Base-by-base conservation (phyloP, 2,329 filamentous ascomycete species). In the Cytospora mali region DNA sequence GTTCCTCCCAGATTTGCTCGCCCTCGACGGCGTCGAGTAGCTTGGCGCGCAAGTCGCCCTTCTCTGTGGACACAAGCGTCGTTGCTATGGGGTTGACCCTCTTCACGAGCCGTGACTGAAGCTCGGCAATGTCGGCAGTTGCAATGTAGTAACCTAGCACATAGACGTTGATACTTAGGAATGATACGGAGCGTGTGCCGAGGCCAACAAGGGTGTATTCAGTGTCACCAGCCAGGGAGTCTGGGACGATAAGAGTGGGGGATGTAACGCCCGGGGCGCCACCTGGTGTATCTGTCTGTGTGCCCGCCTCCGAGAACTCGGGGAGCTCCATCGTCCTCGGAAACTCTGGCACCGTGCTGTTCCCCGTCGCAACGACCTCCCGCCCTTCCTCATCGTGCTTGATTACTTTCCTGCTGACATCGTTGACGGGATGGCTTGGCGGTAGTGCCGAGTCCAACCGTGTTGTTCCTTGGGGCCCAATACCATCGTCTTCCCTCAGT, bases 71-170 rank as follows among this genome's bases (percentile, higher is more conserved):
- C 18, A 97, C 91, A 13, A 97, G 82, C 0, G 93, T 92, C 0
- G 92, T 96, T 2, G 93, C 94, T 3, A 87, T 79, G 0, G 88
- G 84, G 72, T 92, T 92, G 69, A 96, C 85, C 66, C 87, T 87
- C 72, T 88, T 88, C 65, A 96, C 84, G 31, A 98, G 83, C 51
- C 87, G 85, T 68, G 84, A 82, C 76, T 98, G 94, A 48, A 99
- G 81, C n/a, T 84, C 81, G 4, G 88, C 87, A 64, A 99, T 87
- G 71, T 97, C 93, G 42, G 88, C 80, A 0, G 89, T 94, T 28
- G 93, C 91, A 28, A 98, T 84, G 78, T 99, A 99, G 70, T 96
- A 86, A 18, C 94, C 95, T 0, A 97, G 90, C 21, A 98, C 90
- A 77, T 99, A 99, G 58, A 99, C 95, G 74, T 97, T 89, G 51